Percentiles rank a stretch among this genome's conserved stretches.
Conservation (phyloP, 2,329 filamentous ascomycete species). For the Scedosporium boydii region DNA sequence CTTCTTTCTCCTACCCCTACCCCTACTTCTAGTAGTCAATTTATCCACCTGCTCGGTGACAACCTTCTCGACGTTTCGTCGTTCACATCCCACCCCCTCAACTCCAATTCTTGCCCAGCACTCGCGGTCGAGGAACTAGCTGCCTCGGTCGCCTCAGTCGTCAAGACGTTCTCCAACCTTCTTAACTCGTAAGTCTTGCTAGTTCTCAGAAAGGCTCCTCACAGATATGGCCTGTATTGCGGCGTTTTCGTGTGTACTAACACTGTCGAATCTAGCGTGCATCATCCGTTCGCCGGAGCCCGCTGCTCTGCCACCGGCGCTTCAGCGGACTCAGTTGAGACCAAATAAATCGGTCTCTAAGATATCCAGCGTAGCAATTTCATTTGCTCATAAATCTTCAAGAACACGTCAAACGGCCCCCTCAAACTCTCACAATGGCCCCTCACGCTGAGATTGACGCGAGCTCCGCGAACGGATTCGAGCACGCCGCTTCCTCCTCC, state of each 20-base stretch:
- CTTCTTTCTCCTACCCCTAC: background rate
- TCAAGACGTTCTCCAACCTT: constrained; percentile 98
- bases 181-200: constrained; percentile 73
- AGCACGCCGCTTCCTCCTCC: constrained; percentile 26
- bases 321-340: constrained; percentile 60
- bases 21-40: background rate
- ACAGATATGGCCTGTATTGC: no score
- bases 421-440: constrained; percentile 55
- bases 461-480: constrained; percentile 41
- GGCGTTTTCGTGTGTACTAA: no score
- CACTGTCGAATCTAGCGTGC: constrained; percentile 48
- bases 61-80: background rate
- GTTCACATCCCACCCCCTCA: background rate
- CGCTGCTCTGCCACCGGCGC: constrained; percentile 86
- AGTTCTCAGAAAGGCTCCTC: background rate
- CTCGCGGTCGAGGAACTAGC: constrained; percentile 39
- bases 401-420: constrained; percentile 3
- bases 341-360: constrained; percentile 35
- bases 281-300: constrained; percentile 94
- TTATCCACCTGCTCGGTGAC: background rate
- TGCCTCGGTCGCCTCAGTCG: constrained; percentile 51
- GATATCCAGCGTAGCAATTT: constrained; percentile 10
- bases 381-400: background rate
- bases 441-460: constrained; percentile 67
- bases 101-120: background rate